Conservation (phyloP, 768 basidiomycete genomes). For the Tylopilus rubrobrunneus region DNA sequence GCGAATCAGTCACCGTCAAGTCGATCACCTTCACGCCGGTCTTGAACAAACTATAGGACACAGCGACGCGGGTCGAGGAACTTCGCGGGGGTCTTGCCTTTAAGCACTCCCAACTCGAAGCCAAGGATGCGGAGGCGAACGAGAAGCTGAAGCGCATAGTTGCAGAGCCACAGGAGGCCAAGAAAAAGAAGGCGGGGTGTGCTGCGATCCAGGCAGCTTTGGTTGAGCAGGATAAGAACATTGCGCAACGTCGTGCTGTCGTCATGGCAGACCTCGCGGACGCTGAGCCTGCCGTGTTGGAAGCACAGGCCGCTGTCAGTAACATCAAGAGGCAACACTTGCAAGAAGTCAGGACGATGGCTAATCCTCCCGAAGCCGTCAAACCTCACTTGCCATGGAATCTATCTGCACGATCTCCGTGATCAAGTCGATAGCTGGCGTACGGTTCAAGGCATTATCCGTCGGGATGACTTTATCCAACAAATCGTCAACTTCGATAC, state of each 20-base stretch:
- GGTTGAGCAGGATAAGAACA: conserved; percentile 85
- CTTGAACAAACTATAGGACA: conserved; percentile 94
- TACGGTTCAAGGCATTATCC: conserved; percentile 91
- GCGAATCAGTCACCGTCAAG: conserved; percentile 84
- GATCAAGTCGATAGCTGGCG: conserved; percentile 95
- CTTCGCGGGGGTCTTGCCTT: conserved; percentile 91
- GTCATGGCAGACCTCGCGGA: conserved; percentile 96
- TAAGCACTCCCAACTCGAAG: conserved; percentile 88
- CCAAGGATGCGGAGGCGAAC: conserved; percentile 94
- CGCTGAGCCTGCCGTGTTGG: conserved; percentile 94
- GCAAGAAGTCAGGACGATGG: conserved; percentile 97
- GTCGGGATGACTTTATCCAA: conserved; percentile 94
- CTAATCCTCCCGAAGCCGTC: conserved; percentile 96
- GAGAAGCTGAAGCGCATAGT: conserved; percentile 98
- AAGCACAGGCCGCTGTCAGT: conserved; percentile 94
- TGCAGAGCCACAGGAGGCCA: conserved; percentile 96
- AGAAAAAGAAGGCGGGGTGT: conserved; percentile 95
- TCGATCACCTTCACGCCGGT: conserved; percentile 96
- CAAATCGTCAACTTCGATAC: conserved; percentile 97
- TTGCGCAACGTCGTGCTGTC: conserved; percentile 80
- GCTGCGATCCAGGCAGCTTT: conserved; percentile 94
- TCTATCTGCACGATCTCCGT: conserved; percentile 96
- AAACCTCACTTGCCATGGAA: conserved; percentile 98
- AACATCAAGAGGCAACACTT: conserved; percentile 95
- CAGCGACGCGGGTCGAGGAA: conserved; percentile 95